phyloP scores from a whole-genome alignment of 345 rosid species.

The Conringia planisiliqua region DNA sequence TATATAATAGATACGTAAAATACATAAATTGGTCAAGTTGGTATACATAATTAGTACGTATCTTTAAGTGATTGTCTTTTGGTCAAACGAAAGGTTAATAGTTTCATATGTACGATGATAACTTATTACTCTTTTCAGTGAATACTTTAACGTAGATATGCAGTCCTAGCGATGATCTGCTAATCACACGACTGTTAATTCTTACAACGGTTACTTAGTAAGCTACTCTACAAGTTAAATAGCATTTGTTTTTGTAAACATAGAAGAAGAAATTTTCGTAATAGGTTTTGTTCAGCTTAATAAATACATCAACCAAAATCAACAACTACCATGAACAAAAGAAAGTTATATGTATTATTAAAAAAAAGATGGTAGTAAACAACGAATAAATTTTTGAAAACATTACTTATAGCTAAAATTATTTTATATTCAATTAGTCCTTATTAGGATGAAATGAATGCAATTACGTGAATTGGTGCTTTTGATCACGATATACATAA shows the following conservation, averaged over 20 bases:
- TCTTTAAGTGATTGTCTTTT: constrained; percentile 12
- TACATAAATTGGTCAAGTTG: constrained; percentile 7
- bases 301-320: not conserved
- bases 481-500: not conserved
- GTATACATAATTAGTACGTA: not conserved
- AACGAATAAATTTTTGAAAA: not conserved
- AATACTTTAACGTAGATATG: not conserved
- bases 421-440: not conserved
- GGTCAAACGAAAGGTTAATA: constrained; percentile 10
- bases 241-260: no score
- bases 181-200: not conserved
- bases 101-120: not conserved
- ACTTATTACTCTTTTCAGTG: not conserved
- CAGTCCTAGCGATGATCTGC: not conserved
- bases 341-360: not conserved
- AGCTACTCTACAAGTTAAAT: not conserved
- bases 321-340: not conserved
- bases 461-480: not conserved
- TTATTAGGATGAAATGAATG: not conserved
- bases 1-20: not conserved
- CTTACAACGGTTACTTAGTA: no score
- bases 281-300: not conserved
- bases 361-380: not conserved
- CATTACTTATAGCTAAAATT: not conserved
- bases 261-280: no score